phyloP scores from a whole-genome alignment of 352 stramenopile genomes.

The Discostella stelligera region DNA sequence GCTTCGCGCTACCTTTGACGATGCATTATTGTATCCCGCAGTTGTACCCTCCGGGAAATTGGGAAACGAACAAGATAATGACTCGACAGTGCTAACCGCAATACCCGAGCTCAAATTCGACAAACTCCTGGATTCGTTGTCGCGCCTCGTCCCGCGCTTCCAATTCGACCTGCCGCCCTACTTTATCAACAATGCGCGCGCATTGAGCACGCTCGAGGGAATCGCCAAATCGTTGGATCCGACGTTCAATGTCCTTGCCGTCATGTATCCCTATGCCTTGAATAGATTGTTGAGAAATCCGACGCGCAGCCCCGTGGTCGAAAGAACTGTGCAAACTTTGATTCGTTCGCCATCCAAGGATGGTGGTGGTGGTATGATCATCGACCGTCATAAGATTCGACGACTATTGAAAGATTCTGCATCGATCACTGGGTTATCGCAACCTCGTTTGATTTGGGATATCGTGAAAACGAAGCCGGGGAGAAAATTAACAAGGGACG shows the following conservation, averaged over 20 bases:
- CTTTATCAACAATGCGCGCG: constrained; percentile 80
- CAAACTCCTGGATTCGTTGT: constrained; percentile 69
- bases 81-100: background rate
- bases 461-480: constrained; percentile 58
- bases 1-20: constrained; percentile 52
- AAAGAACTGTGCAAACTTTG: constrained; percentile 62
- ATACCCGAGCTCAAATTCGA: constrained; percentile 76
- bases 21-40: constrained; percentile 57
- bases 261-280: constrained; percentile 79
- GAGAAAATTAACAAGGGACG: constrained; percentile 34
- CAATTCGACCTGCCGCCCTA: constrained; percentile 78
- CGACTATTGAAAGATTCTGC: constrained; percentile 62
- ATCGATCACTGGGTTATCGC: constrained; percentile 55
- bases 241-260: constrained; percentile 70
- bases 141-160: constrained; percentile 65
- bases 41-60: background rate
- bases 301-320: constrained; percentile 56
- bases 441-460: constrained; percentile 60
- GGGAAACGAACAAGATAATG: background rate
- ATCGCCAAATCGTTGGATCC: constrained; percentile 72
- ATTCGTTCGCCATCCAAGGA: constrained; percentile 46
- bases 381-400: constrained; percentile 55
- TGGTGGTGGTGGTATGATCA: constrained; percentile 13
- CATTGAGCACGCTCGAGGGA: constrained; percentile 69
- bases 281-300: constrained; percentile 67